Base-by-base conservation (phyloP, 257 asterid genomes). In the Knoxia roxburghii region DNA sequence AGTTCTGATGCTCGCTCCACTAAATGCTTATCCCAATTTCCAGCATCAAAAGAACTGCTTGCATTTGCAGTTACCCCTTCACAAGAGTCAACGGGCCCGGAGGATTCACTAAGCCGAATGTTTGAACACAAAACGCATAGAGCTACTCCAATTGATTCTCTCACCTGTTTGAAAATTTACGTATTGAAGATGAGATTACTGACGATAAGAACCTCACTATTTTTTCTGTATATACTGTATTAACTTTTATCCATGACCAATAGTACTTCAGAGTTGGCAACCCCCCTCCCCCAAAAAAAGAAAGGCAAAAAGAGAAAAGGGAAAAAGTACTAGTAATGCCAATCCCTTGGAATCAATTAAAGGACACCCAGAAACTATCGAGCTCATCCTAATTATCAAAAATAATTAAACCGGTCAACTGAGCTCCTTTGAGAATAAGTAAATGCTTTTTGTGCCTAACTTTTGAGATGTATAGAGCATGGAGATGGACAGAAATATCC, bases 141-240 rank as follows among this genome's bases (percentile, higher is more conserved):
- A 35, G 96, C 64, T 49, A 90, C 95, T 69, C 97, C 99, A 78
- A 94, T 83, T 68, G 99, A 89, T 82, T 94, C 99, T 77, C 99
- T 85, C 75, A 94, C 97, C 99, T 93, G 93, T 69, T 68, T 53
- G 74, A 75, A 30, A 5, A 30, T 45, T 32, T 3, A 65, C 56
- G 61, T 66, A 76, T 73, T 64, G 12, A 49, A 27, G 18, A 32
- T 52, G 64, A 67, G 39, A 65, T 35, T 13, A 33, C 24, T 50
- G 23, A 23, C n/a, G 9, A 7, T 35, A 11, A 52, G 30, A 4
- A 6, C 23, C 18, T 6, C 27, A 21, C 23, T 21, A n/a, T 26
- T 26, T 1, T 6, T 0, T 61, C 54, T 33, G 51, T 39, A n/a
- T 26, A 26, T 14, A 21, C 27, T 39, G 21, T 23, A 50, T 35